Percentiles rank a stretch among this genome's conserved stretches.
Conservation (phyloP, 345 rosid genomes). For the Geranium brycei region DNA sequence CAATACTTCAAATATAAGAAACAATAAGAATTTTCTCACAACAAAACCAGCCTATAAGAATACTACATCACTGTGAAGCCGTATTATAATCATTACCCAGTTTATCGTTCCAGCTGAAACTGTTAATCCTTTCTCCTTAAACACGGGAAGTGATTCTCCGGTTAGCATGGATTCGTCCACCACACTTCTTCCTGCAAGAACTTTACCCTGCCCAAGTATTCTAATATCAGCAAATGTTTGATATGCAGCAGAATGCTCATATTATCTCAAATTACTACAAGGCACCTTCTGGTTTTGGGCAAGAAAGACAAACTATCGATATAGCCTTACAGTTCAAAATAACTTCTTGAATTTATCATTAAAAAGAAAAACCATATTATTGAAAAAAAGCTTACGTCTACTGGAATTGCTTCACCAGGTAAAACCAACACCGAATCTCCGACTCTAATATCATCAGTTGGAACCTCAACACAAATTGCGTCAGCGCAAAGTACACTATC, state of each 20-base stretch:
- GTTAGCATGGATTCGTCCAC: conserved; percentile 98
- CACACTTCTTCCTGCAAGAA: conserved; percentile 86
- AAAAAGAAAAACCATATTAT: neutral
- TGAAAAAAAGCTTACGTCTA: conserved; percentile 53
- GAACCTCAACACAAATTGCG: conserved; percentile 70
- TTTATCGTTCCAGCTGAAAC: conserved; percentile 94
- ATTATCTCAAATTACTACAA: neutral
- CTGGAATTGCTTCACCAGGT: conserved; percentile 91
- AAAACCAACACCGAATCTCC: conserved; percentile 79
- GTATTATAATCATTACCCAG: conserved; percentile 44
- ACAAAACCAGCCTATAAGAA: no score
- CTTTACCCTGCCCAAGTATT: conserved; percentile 46
- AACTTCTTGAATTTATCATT: neutral
- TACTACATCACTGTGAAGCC: neutral
- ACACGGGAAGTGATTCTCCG: conserved; percentile 89
- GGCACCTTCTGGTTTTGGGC: neutral
- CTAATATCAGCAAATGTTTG: conserved; percentile 10
- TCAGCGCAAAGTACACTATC: conserved; percentile 64
- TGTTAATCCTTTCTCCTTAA: conserved; percentile 55
- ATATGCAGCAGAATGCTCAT: neutral
- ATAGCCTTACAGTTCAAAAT: no score
- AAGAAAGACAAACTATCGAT: neutral
- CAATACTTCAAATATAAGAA: no score
- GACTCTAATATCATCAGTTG: conserved; percentile 76
- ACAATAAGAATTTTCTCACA: no score